A percentile compares a stretch with the other conserved stretches of the same genome.
Evolutionary conservation across 83 land plant species (phyloP).

Genomic region (Larix sibirica): DNA sequence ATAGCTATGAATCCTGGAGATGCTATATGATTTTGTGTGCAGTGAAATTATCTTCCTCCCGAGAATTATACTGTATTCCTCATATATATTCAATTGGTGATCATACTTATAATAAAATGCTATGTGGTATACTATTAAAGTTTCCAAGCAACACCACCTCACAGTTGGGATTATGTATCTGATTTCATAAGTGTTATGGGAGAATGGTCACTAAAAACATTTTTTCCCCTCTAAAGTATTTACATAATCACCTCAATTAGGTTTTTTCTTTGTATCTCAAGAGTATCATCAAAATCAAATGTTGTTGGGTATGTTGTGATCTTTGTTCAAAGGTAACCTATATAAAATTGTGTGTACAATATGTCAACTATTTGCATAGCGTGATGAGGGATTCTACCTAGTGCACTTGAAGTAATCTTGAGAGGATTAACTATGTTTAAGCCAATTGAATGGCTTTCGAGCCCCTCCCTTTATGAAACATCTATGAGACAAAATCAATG

Average conservation of each 20-base stretch:
- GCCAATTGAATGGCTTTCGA: no score
- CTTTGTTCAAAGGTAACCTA: constrained; percentile 97
- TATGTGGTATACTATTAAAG: constrained; percentile 87
- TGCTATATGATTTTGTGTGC: constrained; percentile 61
- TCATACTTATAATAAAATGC: constrained; percentile 84
- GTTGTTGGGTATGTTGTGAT: constrained; percentile 93
- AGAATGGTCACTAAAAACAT: constrained; percentile 98
- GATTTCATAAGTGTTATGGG: constrained; percentile 92
- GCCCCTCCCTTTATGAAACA: no score
- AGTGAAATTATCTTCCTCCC: constrained; percentile 70
- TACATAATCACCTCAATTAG: constrained; percentile 81
- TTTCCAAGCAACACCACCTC: constrained; percentile 87
- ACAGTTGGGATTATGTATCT: constrained; percentile 81
- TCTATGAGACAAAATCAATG: no score
- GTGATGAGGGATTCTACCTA: constrained; percentile 88
- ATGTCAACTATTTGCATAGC: constrained; percentile 98
- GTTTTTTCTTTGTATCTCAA: constrained; percentile 52
- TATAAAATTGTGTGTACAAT: constrained; percentile 91
- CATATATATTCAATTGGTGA: constrained; percentile 85
- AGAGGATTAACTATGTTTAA: no score
- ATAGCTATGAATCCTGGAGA: constrained; percentile 86
- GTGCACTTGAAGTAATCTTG: constrained; percentile 92
- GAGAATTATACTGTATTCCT: constrained; percentile 79
- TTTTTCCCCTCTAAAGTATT: constrained; percentile 64
- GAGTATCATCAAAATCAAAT: constrained; percentile 78